Percentiles rank a stretch among this genome's conserved stretches.
Evolutionary conservation across 176 grass and related monocot species (phyloP).

Genomic region (Paspalum vaginatum): DNA sequence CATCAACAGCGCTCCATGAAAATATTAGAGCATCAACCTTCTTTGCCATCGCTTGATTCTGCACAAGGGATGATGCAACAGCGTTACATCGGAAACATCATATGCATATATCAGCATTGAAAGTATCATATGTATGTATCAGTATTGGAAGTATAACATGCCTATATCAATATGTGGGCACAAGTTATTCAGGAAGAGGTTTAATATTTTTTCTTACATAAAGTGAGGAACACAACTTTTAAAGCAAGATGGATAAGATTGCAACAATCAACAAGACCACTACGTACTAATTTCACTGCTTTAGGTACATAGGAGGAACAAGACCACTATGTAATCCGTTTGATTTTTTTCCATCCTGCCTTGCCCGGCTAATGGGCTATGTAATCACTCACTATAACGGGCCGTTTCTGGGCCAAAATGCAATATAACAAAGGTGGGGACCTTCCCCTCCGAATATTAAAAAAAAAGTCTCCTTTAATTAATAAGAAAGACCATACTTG

Average conservation of each 20-base stretch:
- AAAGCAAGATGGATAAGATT: not conserved
- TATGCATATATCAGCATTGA: constrained; percentile 4
- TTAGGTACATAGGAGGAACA: not conserved
- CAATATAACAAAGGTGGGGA: too few species aligned
- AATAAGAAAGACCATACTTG: too few species aligned
- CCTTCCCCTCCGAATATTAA: too few species aligned
- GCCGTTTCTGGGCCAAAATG: too few species aligned
- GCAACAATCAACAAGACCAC: not conserved
- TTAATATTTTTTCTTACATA: not conserved
- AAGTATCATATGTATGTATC: not conserved
- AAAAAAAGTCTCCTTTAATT: too few species aligned
- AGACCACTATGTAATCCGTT: not conserved
- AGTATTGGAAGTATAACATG: not conserved
- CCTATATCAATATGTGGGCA: not conserved
- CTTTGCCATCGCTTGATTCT: constrained; percentile 33
- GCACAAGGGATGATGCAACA: not conserved
- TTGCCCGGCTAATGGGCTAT: too few species aligned
- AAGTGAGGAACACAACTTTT: not conserved
- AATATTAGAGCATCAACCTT: constrained; percentile 49
- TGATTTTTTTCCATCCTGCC: too few species aligned
- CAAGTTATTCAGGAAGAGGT: not conserved
- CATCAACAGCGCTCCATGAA: constrained; percentile 38
- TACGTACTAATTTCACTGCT: not conserved
- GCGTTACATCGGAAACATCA: not conserved
- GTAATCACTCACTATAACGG: too few species aligned